These are phyloP conservation scores for Diaporthe batatas DNA, from an alignment of 2,329 filamentous ascomycete genomes.

Conservation along the genomic window DNA sequence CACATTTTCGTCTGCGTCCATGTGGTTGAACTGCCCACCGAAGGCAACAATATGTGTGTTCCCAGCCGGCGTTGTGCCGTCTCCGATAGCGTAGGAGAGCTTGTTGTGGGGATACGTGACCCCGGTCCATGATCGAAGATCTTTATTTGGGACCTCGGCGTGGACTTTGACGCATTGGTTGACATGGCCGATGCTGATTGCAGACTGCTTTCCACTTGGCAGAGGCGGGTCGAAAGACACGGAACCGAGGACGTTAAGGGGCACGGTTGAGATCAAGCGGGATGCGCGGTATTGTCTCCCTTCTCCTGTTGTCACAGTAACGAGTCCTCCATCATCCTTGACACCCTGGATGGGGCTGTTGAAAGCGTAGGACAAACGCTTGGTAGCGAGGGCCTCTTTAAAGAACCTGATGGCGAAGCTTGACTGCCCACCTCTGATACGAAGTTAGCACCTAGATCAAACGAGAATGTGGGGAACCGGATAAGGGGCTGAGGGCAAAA, in stretches of 20 bases:
- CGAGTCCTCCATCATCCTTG: background rate
- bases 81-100: constrained; percentile 58
- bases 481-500: no score
- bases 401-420: constrained; percentile 7
- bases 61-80: constrained; percentile 53
- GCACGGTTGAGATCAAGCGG: constrained; percentile 1
- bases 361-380: background rate
- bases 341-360: background rate
- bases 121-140: constrained; percentile 59
- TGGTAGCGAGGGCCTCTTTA: background rate
- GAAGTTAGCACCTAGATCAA: background rate
- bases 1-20: background rate
- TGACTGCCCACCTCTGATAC: constrained; percentile 1
- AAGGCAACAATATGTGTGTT: constrained; percentile 15
- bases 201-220: constrained; percentile 53
- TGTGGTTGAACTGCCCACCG: constrained; percentile 8
- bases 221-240: background rate
- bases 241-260: background rate
- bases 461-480: background rate
- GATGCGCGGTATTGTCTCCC: background rate
- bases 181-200: constrained; percentile 36
- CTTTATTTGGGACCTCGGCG: constrained; percentile 51
- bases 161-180: constrained; percentile 20
- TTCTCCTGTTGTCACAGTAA: constrained; percentile 4
- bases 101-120: constrained; percentile 57